Evolutionary conservation across 495 filamentous ascomycete genomes (phyloP).

Genomic region (Talaromyces adpressus): DNA sequence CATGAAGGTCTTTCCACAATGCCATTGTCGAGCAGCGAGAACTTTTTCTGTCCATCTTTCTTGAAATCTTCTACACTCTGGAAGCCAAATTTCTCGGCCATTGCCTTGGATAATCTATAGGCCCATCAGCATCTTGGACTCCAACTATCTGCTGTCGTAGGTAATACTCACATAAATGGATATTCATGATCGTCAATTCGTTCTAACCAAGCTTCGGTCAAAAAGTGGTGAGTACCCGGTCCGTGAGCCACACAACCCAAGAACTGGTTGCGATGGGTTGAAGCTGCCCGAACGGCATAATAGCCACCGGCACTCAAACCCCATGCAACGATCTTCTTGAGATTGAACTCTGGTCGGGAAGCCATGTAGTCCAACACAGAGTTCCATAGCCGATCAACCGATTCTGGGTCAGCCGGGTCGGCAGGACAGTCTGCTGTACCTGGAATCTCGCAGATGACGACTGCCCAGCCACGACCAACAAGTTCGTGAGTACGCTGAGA

Average conservation of each 20-base stretch:
- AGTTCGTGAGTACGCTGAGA: slow-evolving; percentile 64
- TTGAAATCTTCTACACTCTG: slow-evolving; percentile 51
- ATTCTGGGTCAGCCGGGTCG: slow-evolving; percentile 44
- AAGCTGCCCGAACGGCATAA: slow-evolving; percentile 67
- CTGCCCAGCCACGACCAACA: slow-evolving; percentile 50
- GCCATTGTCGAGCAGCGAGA: slow-evolving; percentile 65
- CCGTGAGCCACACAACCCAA: slow-evolving; percentile 62
- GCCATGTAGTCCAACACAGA: slow-evolving; percentile 63
- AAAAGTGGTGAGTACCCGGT: slow-evolving; percentile 66
- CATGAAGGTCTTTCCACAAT: slow-evolving; percentile 57
- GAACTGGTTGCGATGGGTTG: slow-evolving; percentile 57
- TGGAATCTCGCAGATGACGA: slow-evolving; percentile 65
- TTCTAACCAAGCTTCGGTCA: slow-evolving; percentile 56
- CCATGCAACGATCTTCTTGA: slow-evolving; percentile 58
- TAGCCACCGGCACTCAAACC: slow-evolving; percentile 69
- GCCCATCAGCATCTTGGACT: no score
- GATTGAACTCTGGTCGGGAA: slow-evolving; percentile 51
- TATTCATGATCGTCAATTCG: slow-evolving; percentile 69
- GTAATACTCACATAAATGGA: slow-evolving; percentile 53
- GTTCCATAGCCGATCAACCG: slow-evolving; percentile 44
- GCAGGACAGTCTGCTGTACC: slow-evolving; percentile 76
- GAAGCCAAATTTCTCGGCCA: slow-evolving; percentile 69
- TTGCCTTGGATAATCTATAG: slow-evolving; percentile 49
- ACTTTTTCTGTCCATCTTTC: slow-evolving; percentile 56
- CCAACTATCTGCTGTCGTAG: no score